A percentile compares a stretch with the other conserved stretches of the same genome.
Conservation (phyloP, 768 basidiomycete genomes). For the Panellus pusillus region DNA sequence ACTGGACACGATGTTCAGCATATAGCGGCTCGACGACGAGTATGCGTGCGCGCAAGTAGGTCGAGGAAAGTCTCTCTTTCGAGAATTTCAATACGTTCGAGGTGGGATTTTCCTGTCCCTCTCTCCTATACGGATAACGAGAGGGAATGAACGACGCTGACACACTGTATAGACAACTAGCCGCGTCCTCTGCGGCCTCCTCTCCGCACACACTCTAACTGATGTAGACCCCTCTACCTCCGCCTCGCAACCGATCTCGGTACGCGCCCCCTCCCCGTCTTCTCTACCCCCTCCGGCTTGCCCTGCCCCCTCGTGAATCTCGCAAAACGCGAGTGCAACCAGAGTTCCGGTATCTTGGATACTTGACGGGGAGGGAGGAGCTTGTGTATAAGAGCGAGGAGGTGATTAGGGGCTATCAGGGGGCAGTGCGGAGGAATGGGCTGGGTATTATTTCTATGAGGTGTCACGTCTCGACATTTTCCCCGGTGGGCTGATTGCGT, state of each 20-base stretch:
- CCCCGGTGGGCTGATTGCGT: no score
- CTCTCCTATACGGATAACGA: no score
- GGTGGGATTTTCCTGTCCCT: slow-evolving; percentile 54
- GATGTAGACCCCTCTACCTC: slow-evolving; percentile 64
- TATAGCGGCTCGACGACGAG: slow-evolving; percentile 81
- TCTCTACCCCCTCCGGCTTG: slow-evolving; percentile 79
- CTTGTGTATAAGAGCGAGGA: slow-evolving; percentile 84
- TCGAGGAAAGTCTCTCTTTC: slow-evolving; percentile 64
- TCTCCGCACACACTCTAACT: slow-evolving; percentile 79
- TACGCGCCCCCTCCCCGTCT: slow-evolving; percentile 76
- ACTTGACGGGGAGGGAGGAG: slow-evolving; percentile 68
- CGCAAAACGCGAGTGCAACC: slow-evolving; percentile 64
- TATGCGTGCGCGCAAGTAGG: slow-evolving; percentile 81
- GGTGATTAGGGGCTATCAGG: slow-evolving; percentile 70
- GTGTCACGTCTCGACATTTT: no score
- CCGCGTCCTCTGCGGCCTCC: slow-evolving; percentile 84
- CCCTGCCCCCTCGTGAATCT: slow-evolving; percentile 81
- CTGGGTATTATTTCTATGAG: slow-evolving; percentile 83
- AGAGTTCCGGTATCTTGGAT: slow-evolving; percentile 83
- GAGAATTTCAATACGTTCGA: slow-evolving; percentile 90
- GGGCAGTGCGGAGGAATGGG: slow-evolving; percentile 62
- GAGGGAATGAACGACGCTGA: no score
- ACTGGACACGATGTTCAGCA: slow-evolving; percentile 82
- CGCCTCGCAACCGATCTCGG: slow-evolving; percentile 78
- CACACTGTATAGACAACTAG: no score